Evolutionary conservation across 108 stramenopile species (phyloP).

Genomic region (Aurantiochytrium sp.): DNA sequence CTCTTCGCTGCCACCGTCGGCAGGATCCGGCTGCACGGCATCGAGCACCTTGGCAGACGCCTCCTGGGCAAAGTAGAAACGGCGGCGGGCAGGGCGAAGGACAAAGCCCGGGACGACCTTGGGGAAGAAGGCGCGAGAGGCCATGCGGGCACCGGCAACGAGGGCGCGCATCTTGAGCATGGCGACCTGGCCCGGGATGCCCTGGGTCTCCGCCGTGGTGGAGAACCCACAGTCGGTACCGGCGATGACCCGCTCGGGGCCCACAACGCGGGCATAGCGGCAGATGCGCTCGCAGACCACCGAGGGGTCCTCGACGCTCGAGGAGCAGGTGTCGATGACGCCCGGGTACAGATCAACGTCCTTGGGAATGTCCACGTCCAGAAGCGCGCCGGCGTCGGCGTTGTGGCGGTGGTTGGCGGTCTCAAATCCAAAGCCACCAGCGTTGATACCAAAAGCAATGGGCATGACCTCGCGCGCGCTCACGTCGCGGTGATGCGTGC

Average conservation of each 20-base stretch:
- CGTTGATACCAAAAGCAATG: not conserved
- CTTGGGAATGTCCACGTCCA: not conserved
- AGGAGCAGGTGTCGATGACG: conserved; percentile 18
- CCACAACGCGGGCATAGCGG: not conserved
- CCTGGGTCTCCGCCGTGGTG: conserved; percentile 14
- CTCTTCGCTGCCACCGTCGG: not conserved
- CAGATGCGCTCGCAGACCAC: conserved; percentile 7
- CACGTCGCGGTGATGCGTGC: conserved; percentile 2
- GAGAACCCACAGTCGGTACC: conserved; percentile 2
- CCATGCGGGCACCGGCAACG: not conserved
- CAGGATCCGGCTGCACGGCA: too few species aligned
- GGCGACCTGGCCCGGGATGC: not conserved
- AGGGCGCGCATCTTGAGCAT: not conserved
- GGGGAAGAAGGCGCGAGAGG: not conserved
- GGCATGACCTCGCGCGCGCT: not conserved
- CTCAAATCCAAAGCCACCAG: not conserved
- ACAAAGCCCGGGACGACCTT: not conserved
- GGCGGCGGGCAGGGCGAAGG: not conserved
- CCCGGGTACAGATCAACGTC: not conserved
- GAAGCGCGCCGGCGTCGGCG: not conserved
- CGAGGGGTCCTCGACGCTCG: not conserved
- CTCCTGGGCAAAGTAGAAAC: not conserved
- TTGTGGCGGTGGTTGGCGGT: not conserved
- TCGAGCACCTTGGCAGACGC: not conserved
- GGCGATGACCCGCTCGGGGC: conserved; percentile 4